Percentiles rank a stretch among this genome's conserved stretches.
phyloP scores from a whole-genome alignment of 2,329 filamentous ascomycete genomes.

The Aspergillus terreus region DNA sequence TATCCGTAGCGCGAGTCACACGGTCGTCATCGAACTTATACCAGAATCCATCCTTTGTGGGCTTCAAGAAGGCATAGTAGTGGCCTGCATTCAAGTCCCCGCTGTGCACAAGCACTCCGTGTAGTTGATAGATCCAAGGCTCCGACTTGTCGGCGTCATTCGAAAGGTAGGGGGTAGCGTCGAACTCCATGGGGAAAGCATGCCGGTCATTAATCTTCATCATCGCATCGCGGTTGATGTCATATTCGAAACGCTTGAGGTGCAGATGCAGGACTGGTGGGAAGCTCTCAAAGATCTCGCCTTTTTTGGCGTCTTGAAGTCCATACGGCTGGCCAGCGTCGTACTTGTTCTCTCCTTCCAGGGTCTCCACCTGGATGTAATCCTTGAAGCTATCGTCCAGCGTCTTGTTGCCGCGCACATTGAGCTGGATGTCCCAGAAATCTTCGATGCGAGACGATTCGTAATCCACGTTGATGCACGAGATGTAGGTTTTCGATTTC shows the following conservation, averaged over 20 bases:
- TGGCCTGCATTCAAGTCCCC: conserved; percentile 96
- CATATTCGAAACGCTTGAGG: conserved; percentile 96
- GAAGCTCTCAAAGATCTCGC: conserved; percentile 94
- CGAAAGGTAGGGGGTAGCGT: conserved; percentile 78
- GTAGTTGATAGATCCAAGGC: conserved; percentile 85
- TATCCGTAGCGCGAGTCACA: conserved; percentile 87
- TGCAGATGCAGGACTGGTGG: conserved; percentile 92
- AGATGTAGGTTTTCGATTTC: conserved; percentile 98
- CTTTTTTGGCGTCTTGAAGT: conserved; percentile 94
- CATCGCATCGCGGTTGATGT: conserved; percentile 93
- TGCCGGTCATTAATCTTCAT: conserved; percentile 75
- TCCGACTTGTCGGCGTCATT: conserved; percentile 84
- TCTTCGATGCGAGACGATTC: conserved; percentile 94
- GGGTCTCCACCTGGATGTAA: conserved; percentile 93
- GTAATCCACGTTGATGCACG: conserved; percentile 97
- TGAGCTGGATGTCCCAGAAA: conserved; percentile 98
- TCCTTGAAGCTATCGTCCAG: conserved; percentile 92
- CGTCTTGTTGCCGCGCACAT: conserved; percentile 90
- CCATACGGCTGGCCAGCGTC: conserved; percentile 86
- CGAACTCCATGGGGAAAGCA: conserved; percentile 48
- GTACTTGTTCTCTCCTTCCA: conserved; percentile 98
- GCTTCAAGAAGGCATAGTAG: conserved; percentile 96
- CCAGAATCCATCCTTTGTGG: conserved; percentile 87
- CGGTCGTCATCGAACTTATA: conserved; percentile 97
- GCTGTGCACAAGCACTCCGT: conserved; percentile 93